Evolutionary conservation across 2,329 filamentous ascomycete genomes (phyloP).

Genomic region (Botrytis galanthina): DNA sequence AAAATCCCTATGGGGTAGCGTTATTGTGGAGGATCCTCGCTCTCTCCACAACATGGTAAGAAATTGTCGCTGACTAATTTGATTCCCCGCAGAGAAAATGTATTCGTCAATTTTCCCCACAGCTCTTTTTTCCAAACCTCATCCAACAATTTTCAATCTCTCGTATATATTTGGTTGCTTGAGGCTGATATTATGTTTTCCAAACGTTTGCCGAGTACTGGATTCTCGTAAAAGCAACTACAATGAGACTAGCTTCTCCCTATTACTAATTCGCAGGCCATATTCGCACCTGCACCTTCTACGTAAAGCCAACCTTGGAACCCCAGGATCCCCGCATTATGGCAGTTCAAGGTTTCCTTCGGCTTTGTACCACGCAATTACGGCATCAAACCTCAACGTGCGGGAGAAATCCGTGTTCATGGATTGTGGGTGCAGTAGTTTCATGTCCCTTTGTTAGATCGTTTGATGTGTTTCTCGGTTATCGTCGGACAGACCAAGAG

Average conservation of each 20-base stretch:
- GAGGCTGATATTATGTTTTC: neutral
- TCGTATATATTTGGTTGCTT: neutral
- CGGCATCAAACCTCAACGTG: neutral
- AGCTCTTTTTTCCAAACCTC: neutral
- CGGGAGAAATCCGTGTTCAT: neutral
- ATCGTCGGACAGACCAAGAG: neutral
- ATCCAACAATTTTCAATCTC: neutral
- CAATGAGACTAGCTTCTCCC: neutral
- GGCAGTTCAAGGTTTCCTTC: constrained; percentile 6
- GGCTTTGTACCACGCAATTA: neutral
- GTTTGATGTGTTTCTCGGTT: neutral
- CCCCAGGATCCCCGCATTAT: neutral
- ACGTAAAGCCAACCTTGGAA: neutral
- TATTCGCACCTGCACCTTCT: neutral
- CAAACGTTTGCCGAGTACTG: neutral
- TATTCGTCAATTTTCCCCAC: neutral
- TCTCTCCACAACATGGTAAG: neutral
- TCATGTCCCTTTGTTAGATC: neutral
- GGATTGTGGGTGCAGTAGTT: neutral
- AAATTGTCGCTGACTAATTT: neutral
- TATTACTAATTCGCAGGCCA: neutral
- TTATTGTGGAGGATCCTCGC: neutral
- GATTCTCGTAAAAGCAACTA: neutral
- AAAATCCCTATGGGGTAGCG: neutral
- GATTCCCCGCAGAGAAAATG: neutral